Conservation (phyloP, 768 basidiomycete species). For the Russula earlei region DNA sequence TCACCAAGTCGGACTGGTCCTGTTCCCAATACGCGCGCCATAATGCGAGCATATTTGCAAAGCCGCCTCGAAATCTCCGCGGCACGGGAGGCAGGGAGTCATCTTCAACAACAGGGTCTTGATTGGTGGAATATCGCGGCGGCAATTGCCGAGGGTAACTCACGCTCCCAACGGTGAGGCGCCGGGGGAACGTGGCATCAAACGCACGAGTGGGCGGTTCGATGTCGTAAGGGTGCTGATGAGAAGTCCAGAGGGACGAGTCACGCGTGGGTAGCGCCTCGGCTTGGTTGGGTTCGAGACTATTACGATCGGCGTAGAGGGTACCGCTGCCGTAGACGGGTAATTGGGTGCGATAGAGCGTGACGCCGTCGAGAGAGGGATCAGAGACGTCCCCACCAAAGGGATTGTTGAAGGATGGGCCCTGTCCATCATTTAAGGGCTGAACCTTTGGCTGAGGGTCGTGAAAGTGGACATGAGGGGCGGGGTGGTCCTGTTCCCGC, state of each 20-base stretch:
- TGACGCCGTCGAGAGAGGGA: constrained; percentile 6
- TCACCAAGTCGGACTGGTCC: constrained; percentile 10
- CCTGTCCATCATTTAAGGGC: too few relatives aligned
- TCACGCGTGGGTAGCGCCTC: constrained; percentile 15
- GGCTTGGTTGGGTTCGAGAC: background rate
- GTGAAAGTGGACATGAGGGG: constrained; percentile 8
- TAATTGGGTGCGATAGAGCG: background rate
- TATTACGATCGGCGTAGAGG: background rate
- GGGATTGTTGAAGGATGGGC: constrained; percentile 15
- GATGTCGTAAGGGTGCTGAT: constrained; percentile 55
- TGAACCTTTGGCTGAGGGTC: background rate
- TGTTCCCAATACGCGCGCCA: constrained; percentile 16
- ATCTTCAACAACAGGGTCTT: constrained; percentile 8
- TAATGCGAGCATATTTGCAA: constrained; percentile 17
- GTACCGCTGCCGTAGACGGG: constrained; percentile 7
- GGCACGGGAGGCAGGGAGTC: background rate
- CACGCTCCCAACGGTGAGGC: constrained; percentile 28
- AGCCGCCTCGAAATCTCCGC: constrained; percentile 14
- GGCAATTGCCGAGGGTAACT: constrained; percentile 7
- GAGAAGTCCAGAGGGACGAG: constrained; percentile 44
- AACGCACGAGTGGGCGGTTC: constrained; percentile 40
- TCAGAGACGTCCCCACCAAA: background rate
- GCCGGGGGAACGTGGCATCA: constrained; percentile 10
- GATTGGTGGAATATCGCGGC: constrained; percentile 4
- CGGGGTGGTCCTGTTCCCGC: background rate